Evolutionary conservation across 345 rosid species (phyloP), one percentile per base, ranked within the genome.

Genomic region (Eucalyptus regnans): DNA sequence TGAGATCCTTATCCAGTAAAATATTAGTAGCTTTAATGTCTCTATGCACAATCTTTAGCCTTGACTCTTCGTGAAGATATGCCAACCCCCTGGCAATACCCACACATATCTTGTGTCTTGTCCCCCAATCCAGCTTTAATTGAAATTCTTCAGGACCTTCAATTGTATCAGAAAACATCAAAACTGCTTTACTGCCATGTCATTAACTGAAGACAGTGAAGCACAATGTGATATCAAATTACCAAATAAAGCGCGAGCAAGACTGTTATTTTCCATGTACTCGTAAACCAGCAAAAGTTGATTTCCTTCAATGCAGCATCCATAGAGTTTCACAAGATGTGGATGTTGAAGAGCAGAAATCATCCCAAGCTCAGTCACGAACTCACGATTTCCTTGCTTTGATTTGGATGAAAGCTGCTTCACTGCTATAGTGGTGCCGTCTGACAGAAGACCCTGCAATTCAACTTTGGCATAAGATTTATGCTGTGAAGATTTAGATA

Each of bases 401-500:
- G 98, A 96, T 89, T 91, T 94, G 3, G 96, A 90, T 27, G 98
- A 96, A 87, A 94, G 96, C 68, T 93, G 94, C 92, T 95, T 96
- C 87, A 96, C 94, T 31, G 92, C 92, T 44, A 88, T 48, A 4
- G 87, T 6, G 4, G 88, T 88, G 7, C 92, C 92, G 86, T 91
- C 91, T 51, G 12, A 51, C 66, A 91, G 37, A 13, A 31, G 18
- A 23, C 91, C 92, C 91, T 91, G 89, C 27, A 22, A 18, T 44
- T 44, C 27, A 46, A 60, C 27, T 15, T 43, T 71, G 6, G 13
- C 37, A 50, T 88, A 29, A 84, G 37, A 46, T 62, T 22, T 43
- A 44, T 44, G 50, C 37, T 14, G 37, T n/a, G 79, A 31, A 66
- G 41, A 66, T 15, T 64, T 8, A 31, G 41, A 27, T 27, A 15